Percentiles rank a stretch among this genome's conserved stretches.
Conservation (phyloP, 768 basidiomycete genomes). For the Leucocoprinus leucothites region DNA sequence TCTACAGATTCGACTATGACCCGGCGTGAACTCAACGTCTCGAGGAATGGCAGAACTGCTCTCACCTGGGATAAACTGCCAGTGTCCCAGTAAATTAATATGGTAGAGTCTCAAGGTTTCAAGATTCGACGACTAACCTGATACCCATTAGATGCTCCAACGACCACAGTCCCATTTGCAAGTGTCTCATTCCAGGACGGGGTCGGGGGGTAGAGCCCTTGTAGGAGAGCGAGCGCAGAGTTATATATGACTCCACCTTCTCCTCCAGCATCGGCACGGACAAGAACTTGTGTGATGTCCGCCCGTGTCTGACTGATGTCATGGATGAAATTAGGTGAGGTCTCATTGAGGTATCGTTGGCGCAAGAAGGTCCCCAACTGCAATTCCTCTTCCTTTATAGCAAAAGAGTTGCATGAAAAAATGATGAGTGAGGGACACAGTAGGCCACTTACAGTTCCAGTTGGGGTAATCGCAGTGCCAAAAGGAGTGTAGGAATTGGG, state of each 20-base stretch:
- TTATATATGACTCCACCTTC: constrained; percentile 68
- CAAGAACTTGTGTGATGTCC: constrained; percentile 33
- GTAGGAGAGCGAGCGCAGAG: constrained; percentile 63
- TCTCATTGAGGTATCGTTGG: constrained; percentile 48
- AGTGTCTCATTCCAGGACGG: constrained; percentile 45
- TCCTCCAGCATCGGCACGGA: constrained; percentile 66
- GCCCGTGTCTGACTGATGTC: constrained; percentile 36
- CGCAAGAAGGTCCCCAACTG: constrained; percentile 53
- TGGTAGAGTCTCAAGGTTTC: not conserved
- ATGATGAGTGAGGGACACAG: not conserved
- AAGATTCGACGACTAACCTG: constrained; percentile 30
- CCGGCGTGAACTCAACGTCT: not conserved
- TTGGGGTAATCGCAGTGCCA: constrained; percentile 59
- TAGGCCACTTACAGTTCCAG: constrained; percentile 53
- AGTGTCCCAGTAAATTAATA: not conserved
- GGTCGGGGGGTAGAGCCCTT: constrained; percentile 63
- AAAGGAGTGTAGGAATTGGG: constrained; percentile 56
- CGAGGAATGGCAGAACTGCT: constrained; percentile 1
- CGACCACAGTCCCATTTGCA: constrained; percentile 62
- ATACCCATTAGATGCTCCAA: constrained; percentile 63
- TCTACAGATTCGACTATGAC: constrained; percentile 60
- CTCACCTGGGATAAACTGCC: constrained; percentile 34
- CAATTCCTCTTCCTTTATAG: constrained; percentile 49
- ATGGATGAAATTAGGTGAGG: constrained; percentile 51
- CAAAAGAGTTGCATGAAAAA: not conserved